Evolutionary conservation across 2,329 filamentous ascomycete genomes (phyloP), one percentile per base, ranked within the genome.

Genomic region (Herpotrichia juniperi): DNA sequence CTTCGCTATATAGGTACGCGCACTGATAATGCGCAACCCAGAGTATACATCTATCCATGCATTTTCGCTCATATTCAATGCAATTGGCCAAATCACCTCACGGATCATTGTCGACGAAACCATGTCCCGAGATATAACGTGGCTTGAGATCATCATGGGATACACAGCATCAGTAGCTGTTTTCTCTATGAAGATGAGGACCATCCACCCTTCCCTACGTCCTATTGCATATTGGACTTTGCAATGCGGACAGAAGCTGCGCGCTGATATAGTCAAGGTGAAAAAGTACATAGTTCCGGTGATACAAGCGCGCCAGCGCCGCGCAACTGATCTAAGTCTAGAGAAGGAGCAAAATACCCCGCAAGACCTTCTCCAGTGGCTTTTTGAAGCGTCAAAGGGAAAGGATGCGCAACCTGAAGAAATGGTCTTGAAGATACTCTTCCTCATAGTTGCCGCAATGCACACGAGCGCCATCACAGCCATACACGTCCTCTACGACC

Each of bases 381-480:
- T 60, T 32, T 34, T 49, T 22, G 25, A 48, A 10, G 48, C 43
- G 11, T 31, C 31, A 11, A 53, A 37, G 19, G 46, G 40, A 11
- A 54, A 21, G 7, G 42, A 39, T 10, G 35, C 3, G 12, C 4
- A 44, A 1, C 35, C 50, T n/a, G 28, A 30, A 4, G 30, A 50
- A 14, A 52, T 56, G 12, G 45, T 48, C 16, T 25, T 48, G 11
- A 43, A 43, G 10, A 48, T 54, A 14, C 50, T 58, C 1, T 46
- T 50, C 10, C 42, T 59, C 8, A 53, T 40, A 35, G 39, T 60
- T 16, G 60, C 58, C n/a, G 50, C 54, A 21, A 60, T 59, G 25
- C 60, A 66, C 44, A 64, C 63, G 0, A 56, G 47, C n/a, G 46
- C 52, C 7, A 58, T 61, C 50, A 48, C 42, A 50, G 28, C 37